Evolutionary conservation across 2,329 filamentous ascomycete species (phyloP).

Genomic region (Trematosphaeria pertusa): DNA sequence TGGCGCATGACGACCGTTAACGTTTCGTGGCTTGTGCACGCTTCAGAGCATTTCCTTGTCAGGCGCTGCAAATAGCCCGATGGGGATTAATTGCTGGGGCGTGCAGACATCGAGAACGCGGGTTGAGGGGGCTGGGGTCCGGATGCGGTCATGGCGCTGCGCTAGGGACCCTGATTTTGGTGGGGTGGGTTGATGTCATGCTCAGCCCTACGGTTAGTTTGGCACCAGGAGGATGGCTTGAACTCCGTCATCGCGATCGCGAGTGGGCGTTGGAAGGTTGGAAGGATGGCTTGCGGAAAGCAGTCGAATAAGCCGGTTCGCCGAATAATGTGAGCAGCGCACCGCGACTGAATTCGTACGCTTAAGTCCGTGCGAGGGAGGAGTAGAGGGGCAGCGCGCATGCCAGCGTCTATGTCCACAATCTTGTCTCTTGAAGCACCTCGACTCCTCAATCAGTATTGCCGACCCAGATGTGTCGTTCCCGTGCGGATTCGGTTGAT

Average conservation of each 20-base stretch:
- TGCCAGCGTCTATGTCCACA: no score
- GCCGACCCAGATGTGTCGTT: no score
- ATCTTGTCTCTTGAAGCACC: no score
- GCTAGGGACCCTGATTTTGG: slow-evolving; percentile 11
- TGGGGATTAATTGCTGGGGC: slow-evolving; percentile 1
- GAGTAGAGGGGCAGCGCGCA: no score
- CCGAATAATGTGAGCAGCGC: not conserved
- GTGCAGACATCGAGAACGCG: slow-evolving; percentile 7
- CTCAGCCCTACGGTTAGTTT: slow-evolving; percentile 11
- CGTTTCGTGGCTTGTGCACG: slow-evolving; percentile 1
- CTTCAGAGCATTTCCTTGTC: slow-evolving; percentile 5
- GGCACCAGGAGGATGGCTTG: not conserved
- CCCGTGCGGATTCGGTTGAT: no score
- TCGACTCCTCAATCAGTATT: no score
- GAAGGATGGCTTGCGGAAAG: not conserved
- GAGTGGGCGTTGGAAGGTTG: slow-evolving; percentile 1
- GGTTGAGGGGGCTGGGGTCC: slow-evolving; percentile 1
- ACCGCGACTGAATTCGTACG: not conserved
- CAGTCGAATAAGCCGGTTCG: not conserved
- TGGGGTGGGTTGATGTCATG: slow-evolving; percentile 5
- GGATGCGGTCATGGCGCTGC: slow-evolving; percentile 5
- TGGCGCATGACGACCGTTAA: slow-evolving; percentile 10
- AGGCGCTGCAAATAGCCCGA: not conserved
- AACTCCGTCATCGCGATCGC: slow-evolving; percentile 11
- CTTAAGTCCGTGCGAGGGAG: no score